Conservation (phyloP, 495 filamentous ascomycete genomes). For the Lindgomyces ingoldianus region DNA sequence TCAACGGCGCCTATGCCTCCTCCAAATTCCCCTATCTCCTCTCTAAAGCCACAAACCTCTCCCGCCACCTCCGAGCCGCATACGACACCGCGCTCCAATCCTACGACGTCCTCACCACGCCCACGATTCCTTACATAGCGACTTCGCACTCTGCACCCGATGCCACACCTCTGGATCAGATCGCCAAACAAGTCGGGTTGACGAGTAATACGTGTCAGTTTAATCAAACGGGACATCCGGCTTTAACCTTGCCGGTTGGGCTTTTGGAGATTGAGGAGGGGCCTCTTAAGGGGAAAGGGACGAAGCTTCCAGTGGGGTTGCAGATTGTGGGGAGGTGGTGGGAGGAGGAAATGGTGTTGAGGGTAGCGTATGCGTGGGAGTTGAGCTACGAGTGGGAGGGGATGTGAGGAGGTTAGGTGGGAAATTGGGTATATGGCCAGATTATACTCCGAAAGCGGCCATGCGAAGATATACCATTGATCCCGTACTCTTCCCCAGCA, state of each 20-base stretch:
- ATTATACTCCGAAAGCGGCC: too few species aligned
- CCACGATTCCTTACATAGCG: slow-evolving; percentile 50
- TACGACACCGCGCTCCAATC: slow-evolving; percentile 50
- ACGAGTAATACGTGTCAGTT: slow-evolving; percentile 59
- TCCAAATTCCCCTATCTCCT: slow-evolving; percentile 40
- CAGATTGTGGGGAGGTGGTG: slow-evolving; percentile 30
- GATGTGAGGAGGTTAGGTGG: slow-evolving; percentile 1
- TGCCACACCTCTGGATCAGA: slow-evolving; percentile 34
- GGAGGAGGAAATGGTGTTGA: slow-evolving; percentile 16
- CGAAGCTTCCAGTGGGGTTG: slow-evolving; percentile 19
- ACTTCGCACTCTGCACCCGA: slow-evolving; percentile 19
- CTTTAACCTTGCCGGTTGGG: slow-evolving; percentile 54
- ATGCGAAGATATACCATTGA: too few species aligned
- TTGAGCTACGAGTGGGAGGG: slow-evolving; percentile 18
- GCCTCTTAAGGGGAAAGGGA: not conserved
- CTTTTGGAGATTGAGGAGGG: slow-evolving; percentile 22
- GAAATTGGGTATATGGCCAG: too few species aligned
- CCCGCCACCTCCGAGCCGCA: slow-evolving; percentile 48
- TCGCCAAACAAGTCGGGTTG: slow-evolving; percentile 44
- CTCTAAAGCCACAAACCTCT: slow-evolving; percentile 50
- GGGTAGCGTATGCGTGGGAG: slow-evolving; percentile 30
- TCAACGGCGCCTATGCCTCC: slow-evolving; percentile 42
- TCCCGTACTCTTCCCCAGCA: too few species aligned
- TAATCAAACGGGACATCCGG: slow-evolving; percentile 61
- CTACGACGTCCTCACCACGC: slow-evolving; percentile 52